Percentiles rank a stretch among this genome's conserved stretches.
Evolutionary conservation across 2,329 filamentous ascomycete species (phyloP).

Genomic region (Thielaviopsis populi): DNA sequence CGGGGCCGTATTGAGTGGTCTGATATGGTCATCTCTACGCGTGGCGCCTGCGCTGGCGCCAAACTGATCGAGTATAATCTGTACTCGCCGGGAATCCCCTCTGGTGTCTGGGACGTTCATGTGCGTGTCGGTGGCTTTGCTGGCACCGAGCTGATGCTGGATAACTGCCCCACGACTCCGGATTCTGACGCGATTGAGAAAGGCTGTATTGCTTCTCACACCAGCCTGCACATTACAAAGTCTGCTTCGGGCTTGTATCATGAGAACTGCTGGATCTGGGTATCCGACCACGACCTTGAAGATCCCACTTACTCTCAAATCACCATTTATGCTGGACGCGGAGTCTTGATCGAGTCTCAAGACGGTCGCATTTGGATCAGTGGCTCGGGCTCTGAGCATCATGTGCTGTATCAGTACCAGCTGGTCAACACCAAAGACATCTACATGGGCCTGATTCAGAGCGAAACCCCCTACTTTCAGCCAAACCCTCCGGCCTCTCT

Average conservation of each 20-base stretch:
- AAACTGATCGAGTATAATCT: conserved; percentile 62
- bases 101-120: conserved; percentile 62
- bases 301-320: conserved; percentile 33
- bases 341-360: conserved; percentile 31
- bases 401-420: conserved; percentile 54
- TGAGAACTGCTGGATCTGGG: conserved; percentile 34
- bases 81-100: conserved; percentile 29
- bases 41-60: conserved; percentile 51
- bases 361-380: conserved; percentile 40
- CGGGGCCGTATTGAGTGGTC: conserved; percentile 52
- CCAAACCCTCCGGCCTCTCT: conserved; percentile 43
- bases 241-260: conserved; percentile 27
- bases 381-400: conserved; percentile 51
- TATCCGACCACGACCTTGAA: conserved; percentile 41
- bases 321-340: conserved; percentile 38
- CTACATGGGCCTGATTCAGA: conserved; percentile 50
- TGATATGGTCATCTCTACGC: conserved; percentile 56
- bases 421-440: conserved; percentile 44
- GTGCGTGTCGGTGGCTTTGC: conserved; percentile 58
- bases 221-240: conserved; percentile 30
- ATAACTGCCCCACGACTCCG: conserved; percentile 47
- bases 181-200: conserved; percentile 19
- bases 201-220: conserved; percentile 30
- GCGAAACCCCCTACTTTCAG: conserved; percentile 59
- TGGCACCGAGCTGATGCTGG: conserved; percentile 52